Evolutionary conservation across 2,329 filamentous ascomycete species (phyloP), one percentile per base, ranked within the genome.

Genomic region (Orbilia ellipsospora): DNA sequence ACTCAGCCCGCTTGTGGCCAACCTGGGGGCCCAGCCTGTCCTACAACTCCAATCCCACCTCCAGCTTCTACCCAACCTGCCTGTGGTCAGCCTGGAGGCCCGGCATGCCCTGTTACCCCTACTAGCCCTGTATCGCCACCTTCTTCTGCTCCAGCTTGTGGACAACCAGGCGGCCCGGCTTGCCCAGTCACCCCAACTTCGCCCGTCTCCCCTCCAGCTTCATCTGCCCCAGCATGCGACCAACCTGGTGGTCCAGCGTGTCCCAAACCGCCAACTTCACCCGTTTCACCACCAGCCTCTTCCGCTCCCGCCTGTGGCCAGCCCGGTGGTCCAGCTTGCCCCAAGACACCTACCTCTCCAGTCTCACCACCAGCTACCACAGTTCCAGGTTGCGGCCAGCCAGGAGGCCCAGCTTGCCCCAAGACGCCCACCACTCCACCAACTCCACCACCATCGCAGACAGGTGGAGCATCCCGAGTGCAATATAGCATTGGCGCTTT

Each of bases 401-500:
- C 44, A 40, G 59, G 66, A 16, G 51, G 51, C 28, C 57, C 66
- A 57, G 57, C 50, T 23, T 69, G 65, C 50, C 65, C 65, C 16
- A 15, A 15, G n/a, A 56, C 57, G 44, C 18, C 61, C 36, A 40
- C 63, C 4, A 44, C 51, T 40, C 42, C 26, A 4, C 42, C 51
- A 48, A n/a, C 50, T 5, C 45, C 62, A 55, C 57, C 63, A 42
- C 64, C 64, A 51, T 40, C 36, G 1, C 56, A 64, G 28, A 69
- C 72, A 44, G 72, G 72, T 40, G 72, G 59, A 20, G 64, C 31
- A 50, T 75, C 64, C 12, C 48, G 31, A 26, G 55, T 68, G 44
- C 59, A 65, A n/a, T 75, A 65, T 18, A 75, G 62, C 54, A 3
- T 69, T 36, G 64, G 52, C 50, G 59, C 31, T 31, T 52, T 75